Base-by-base conservation (phyloP, 371 early-diverging fungal genomes). In the Mortierella polycephala region DNA sequence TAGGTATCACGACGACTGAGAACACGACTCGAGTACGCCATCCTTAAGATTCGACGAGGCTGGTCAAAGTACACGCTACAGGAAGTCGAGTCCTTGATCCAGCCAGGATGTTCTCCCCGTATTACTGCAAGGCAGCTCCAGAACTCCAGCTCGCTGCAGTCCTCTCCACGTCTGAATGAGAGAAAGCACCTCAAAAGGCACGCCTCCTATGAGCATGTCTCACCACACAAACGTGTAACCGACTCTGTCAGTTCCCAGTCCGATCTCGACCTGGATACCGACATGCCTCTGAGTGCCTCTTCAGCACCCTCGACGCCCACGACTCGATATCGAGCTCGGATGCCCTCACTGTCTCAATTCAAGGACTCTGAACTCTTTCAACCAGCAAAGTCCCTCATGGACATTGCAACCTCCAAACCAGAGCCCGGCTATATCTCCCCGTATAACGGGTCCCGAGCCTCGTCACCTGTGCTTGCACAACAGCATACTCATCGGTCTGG, bases 21-120 rank as follows among this genome's bases (percentile, higher is more conserved):
- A 55, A 75, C 75, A 60, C 57, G 75, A 20, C 75, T 75, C 21
- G 70, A 75, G 30, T 75, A 75, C 23, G 75, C 75, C 51, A 75
- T 75, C 39, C 67, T 75, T 44, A 75, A 75, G 67, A 75, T 75
- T 50, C 65, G 75, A 1, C 57, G 70, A 16, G 75, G 75, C n/a
- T 75, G 75, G 75, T 66, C 75, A 69, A 75, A 75, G 61, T 75
- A 75, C 59, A 75, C 75, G 40, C 60, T 75, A 40, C 69, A 75
- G 23, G 75, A 75, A 52, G 75, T 75, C 54, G 75, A 75, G 45
- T 75, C 75, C 8, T 40, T 75, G 20, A 64, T 66, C 54, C 70
- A 69, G 52, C 75, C 75, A 30, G 62, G 39, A 13, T 69, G 75
- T 45, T 75, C 75, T 10, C 75, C 75, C 18, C 59, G 74, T 16